Percentiles rank a stretch among this genome's conserved stretches.
phyloP scores from a whole-genome alignment of 2,329 filamentous ascomycete genomes.

The Ophioceras dolichostomum region DNA sequence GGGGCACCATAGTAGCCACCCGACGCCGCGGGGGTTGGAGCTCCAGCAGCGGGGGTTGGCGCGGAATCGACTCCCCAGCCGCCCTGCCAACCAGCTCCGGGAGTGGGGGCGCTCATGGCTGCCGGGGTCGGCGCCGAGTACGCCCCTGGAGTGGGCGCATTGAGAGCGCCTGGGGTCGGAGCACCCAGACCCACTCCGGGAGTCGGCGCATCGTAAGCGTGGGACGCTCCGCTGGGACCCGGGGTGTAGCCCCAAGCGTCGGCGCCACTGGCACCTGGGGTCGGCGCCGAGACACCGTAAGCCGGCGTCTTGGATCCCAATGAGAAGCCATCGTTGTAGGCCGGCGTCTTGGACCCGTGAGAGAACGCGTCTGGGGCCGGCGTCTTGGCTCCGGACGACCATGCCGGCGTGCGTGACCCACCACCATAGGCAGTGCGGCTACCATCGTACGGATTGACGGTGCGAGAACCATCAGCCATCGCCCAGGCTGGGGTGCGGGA shows the following conservation, averaged over 20 bases:
- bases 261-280: slow-evolving; percentile 42
- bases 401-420: slow-evolving; percentile 60
- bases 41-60: slow-evolving; percentile 51
- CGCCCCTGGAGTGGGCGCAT: slow-evolving; percentile 61
- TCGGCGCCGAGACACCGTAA: slow-evolving; percentile 48
- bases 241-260: slow-evolving; percentile 51
- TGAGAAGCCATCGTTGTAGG: slow-evolving; percentile 27
- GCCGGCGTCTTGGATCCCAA: slow-evolving; percentile 64
- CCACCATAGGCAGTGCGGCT: slow-evolving; percentile 60
- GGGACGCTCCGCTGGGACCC: slow-evolving; percentile 29
- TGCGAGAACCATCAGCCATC: slow-evolving; percentile 46
- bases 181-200: slow-evolving; percentile 46
- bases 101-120: slow-evolving; percentile 53
- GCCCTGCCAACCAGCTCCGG: slow-evolving; percentile 49
- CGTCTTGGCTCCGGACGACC: slow-evolving; percentile 68
- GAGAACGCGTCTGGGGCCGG: slow-evolving; percentile 52
- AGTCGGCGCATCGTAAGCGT: slow-evolving; percentile 57
- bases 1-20: slow-evolving; percentile 48
- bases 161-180: slow-evolving; percentile 48
- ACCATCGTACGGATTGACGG: slow-evolving; percentile 60
- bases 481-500: slow-evolving; percentile 59
- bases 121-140: slow-evolving; percentile 53
- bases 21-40: slow-evolving; percentile 57
- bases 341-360: slow-evolving; percentile 56
- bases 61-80: slow-evolving; percentile 51